Conservation (phyloP, 2,329 filamentous ascomycete genomes). For the Escovopsis weberi region DNA sequence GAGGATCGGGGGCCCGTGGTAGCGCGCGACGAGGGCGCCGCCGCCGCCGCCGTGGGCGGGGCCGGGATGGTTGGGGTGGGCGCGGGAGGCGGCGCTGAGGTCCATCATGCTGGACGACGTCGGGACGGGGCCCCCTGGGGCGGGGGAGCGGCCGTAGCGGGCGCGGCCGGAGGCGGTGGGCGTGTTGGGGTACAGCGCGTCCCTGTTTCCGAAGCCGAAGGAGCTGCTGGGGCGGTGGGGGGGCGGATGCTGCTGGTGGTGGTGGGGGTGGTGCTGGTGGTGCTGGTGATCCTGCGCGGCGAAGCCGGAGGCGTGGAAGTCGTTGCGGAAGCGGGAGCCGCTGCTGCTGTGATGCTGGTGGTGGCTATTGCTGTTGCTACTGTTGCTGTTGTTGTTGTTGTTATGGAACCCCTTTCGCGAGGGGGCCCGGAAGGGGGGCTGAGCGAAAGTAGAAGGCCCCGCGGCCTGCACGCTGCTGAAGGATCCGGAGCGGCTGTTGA, state of each 20-base stretch:
- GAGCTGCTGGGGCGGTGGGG: slow-evolving; percentile 9
- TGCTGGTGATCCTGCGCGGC: slow-evolving; percentile 9
- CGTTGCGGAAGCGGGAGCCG: slow-evolving; percentile 15
- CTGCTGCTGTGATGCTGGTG: slow-evolving; percentile 12
- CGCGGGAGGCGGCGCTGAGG: slow-evolving; percentile 4
- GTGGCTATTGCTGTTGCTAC: slow-evolving; percentile 9
- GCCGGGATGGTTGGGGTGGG: background rate
- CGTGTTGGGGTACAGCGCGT: slow-evolving; percentile 15
- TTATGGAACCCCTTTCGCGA: slow-evolving; percentile 8
- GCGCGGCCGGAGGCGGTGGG: slow-evolving; percentile 13
- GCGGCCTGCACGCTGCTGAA: slow-evolving; percentile 5
- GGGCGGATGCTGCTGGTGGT: slow-evolving; percentile 13
- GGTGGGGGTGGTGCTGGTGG: slow-evolving; percentile 7
- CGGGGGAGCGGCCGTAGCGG: slow-evolving; percentile 18
- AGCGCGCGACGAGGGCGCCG: slow-evolving; percentile 8
- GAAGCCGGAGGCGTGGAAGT: slow-evolving; percentile 17
- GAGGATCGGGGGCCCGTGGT: slow-evolving; percentile 17
- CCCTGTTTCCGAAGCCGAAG: slow-evolving; percentile 9
- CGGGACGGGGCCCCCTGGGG: slow-evolving; percentile 4
- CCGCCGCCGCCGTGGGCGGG: too few species aligned
- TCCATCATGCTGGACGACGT: slow-evolving; percentile 5
- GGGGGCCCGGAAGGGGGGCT: slow-evolving; percentile 8
- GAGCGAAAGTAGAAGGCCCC: background rate
- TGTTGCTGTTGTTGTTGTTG: slow-evolving; percentile 8
- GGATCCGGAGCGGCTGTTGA: slow-evolving; percentile 7